Evolutionary conservation across 768 basidiomycete genomes (phyloP), one percentile per base, ranked within the genome.

Genomic region (Auriscalpium orientale): DNA sequence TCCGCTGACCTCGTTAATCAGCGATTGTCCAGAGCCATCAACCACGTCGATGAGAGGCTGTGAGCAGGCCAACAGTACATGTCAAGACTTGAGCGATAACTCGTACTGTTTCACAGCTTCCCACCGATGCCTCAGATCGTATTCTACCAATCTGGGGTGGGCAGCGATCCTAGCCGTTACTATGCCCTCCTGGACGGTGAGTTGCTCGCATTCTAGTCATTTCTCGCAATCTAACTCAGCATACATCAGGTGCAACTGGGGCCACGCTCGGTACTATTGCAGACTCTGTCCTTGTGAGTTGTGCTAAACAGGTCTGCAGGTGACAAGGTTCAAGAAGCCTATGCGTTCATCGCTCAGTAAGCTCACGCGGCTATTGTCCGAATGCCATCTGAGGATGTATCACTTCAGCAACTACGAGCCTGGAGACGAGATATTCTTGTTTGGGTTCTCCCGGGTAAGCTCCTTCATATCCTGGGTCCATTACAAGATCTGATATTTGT

Each of bases 351-450:
- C 62, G 80, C 87, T 20, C 85, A 89, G 86, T 89, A 62, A 68
- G 86, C 72, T 15, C 15, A 47, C 38, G 9, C 40, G 49, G 20
- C 40, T n/a, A 13, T 34, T 46, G 16, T 45, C 53, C 47, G 45
- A 44, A 46, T 8, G 22, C 22, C 15, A 20, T 46, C 15, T 16
- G 20, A 20, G 34, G 38, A 36, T 37, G 49, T 21, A 36, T 21
- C 55, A 40, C 13, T 43, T 44, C 58, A 89, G 87, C 59, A 89
- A 89, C 60, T 89, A 82, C 61, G 71, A 70, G 49, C 81, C 81
- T 15, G 87, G 85, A 49, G 87, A 89, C 67, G 87, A 89, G 87
- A 82, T 89, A 13, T 89, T 84, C 66, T 74, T 88, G 33, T 89
- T 89, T 67, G 87, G 87, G 8, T 89, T 89, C 67, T 88, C 86